Evolutionary conservation across 2,329 filamentous ascomycete genomes (phyloP).

Genomic region (Ceratocystis lukuohia): DNA sequence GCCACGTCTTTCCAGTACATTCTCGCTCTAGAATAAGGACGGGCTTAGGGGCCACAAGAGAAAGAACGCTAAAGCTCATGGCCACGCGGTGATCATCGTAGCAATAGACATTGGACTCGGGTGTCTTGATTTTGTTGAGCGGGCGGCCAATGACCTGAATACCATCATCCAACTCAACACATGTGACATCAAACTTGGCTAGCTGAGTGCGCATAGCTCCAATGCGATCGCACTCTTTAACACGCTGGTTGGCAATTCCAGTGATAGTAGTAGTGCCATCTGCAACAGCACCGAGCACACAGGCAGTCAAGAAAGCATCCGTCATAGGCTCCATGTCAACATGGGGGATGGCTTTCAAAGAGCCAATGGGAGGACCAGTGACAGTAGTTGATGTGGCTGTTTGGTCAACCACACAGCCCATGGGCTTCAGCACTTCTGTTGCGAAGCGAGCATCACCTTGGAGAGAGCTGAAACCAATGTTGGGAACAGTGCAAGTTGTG

Average conservation of each 20-base stretch:
- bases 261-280: slow-evolving; percentile 72
- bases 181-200: slow-evolving; percentile 80
- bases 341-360: slow-evolving; percentile 60
- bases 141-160: slow-evolving; percentile 55
- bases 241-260: slow-evolving; percentile 92
- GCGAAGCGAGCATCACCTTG: slow-evolving; percentile 94
- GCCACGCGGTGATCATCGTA: slow-evolving; percentile 97
- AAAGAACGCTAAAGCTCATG: slow-evolving; percentile 93
- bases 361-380: slow-evolving; percentile 65
- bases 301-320: slow-evolving; percentile 91
- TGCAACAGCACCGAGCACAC: slow-evolving; percentile 81
- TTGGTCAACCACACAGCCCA: slow-evolving; percentile 87
- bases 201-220: slow-evolving; percentile 89
- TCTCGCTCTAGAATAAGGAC: slow-evolving; percentile 78
- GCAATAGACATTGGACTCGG: slow-evolving; percentile 63
- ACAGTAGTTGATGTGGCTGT: slow-evolving; percentile 79
- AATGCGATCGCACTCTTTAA: slow-evolving; percentile 97
- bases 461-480: slow-evolving; percentile 82
- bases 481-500: slow-evolving; percentile 88
- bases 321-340: slow-evolving; percentile 99
- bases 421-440: slow-evolving; percentile 73
- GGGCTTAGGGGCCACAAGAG: slow-evolving; percentile 54
- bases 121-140: slow-evolving; percentile 36
- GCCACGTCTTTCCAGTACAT: slow-evolving; percentile 96
- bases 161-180: slow-evolving; percentile 84